phyloP scores from a whole-genome alignment of 306 rosid genomes.

The Prunus salicina region DNA sequence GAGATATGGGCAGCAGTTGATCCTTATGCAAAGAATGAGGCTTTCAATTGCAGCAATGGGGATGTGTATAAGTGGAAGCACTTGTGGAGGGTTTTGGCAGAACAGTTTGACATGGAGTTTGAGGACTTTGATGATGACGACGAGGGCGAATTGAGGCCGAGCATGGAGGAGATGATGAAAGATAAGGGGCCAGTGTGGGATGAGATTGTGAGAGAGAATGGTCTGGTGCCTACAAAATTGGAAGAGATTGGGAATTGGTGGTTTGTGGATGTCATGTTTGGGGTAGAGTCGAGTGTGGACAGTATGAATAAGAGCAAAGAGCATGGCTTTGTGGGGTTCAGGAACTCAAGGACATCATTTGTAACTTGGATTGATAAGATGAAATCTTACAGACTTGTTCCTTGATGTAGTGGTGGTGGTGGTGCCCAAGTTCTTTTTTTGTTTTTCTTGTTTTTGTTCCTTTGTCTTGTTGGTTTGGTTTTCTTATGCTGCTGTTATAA shows the following conservation, averaged over 20 bases:
- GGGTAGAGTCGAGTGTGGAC: neutral
- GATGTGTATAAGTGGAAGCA: conserved; percentile 64
- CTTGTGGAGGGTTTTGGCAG: conserved; percentile 54
- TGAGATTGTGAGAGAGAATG: conserved; percentile 49
- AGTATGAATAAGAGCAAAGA: conserved; percentile 62
- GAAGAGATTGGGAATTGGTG: conserved; percentile 55
- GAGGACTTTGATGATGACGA: conserved; percentile 28
- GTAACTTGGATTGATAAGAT: conserved; percentile 52
- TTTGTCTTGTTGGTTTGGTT: neutral
- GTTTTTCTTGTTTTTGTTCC: neutral
- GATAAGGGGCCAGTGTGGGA: conserved; percentile 60
- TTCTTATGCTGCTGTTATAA: too few species aligned
- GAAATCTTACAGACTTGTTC: conserved; percentile 42
- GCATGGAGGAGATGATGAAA: conserved; percentile 40
- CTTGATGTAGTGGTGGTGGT: conserved; percentile 19
- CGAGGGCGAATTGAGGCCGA: neutral
- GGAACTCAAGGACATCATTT: conserved; percentile 45
- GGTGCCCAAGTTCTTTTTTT: neutral
- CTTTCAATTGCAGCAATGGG: conserved; percentile 53
- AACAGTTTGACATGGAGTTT: conserved; percentile 46
- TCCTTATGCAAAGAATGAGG: conserved; percentile 50
- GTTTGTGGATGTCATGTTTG: conserved; percentile 21
- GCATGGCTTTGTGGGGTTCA: conserved; percentile 56
- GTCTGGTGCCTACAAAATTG: conserved; percentile 35
- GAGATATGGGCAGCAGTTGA: conserved; percentile 70